phyloP scores from a whole-genome alignment of 2,329 filamentous ascomycete species.

The Teratosphaeria destructans region DNA sequence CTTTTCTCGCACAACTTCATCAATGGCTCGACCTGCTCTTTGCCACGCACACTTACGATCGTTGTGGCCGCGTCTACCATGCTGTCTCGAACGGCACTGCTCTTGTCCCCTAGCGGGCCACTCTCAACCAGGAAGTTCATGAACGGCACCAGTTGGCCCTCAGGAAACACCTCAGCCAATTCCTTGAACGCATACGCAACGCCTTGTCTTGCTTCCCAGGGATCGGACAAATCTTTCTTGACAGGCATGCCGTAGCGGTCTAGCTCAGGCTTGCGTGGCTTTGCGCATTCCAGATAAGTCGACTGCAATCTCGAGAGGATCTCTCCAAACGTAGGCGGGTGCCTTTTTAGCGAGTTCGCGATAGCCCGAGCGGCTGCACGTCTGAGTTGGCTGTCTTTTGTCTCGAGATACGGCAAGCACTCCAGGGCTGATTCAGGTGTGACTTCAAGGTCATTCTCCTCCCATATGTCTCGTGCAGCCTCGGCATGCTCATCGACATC shows the following conservation, averaged over 20 bases:
- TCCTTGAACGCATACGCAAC: constrained; percentile 81
- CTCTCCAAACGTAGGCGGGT: constrained; percentile 49
- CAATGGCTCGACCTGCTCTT: constrained; percentile 70
- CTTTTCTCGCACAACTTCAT: constrained; percentile 88
- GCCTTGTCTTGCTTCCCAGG: constrained; percentile 84
- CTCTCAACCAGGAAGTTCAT: constrained; percentile 76
- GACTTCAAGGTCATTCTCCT: constrained; percentile 74
- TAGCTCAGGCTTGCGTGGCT: constrained; percentile 70
- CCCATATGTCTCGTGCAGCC: constrained; percentile 82
- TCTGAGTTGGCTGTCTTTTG: constrained; percentile 69
- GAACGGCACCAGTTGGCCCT: constrained; percentile 62
- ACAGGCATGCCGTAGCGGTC: constrained; percentile 92
- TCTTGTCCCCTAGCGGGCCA: constrained; percentile 78
- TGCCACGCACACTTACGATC: constrained; percentile 72
- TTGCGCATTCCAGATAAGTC: constrained; percentile 68
- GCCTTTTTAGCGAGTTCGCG: constrained; percentile 57
- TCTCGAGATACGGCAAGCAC: constrained; percentile 70
- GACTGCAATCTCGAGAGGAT: constrained; percentile 57
- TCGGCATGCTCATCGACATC: constrained; percentile 79
- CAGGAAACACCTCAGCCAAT: constrained; percentile 59
- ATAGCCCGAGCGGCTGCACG: constrained; percentile 73
- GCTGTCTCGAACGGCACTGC: constrained; percentile 64
- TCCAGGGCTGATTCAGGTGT: constrained; percentile 48
- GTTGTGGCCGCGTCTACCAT: constrained; percentile 86
- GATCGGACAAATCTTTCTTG: constrained; percentile 77